These are phyloP conservation scores for Yamadazyma sp. DNA, from an alignment of 805 yeast genomes.

Conservation along the genomic window DNA sequence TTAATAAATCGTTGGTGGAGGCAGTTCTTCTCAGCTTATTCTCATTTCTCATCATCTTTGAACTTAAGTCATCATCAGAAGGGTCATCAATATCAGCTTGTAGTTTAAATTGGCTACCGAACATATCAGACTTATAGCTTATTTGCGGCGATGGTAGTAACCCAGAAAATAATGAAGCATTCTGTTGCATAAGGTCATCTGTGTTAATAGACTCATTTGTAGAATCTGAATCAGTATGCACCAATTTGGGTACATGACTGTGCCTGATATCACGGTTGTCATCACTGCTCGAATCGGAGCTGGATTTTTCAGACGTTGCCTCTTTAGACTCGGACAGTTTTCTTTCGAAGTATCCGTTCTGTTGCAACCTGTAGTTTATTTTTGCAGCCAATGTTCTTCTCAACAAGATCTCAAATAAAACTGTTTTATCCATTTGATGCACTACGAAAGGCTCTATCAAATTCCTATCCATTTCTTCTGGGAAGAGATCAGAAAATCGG, in stretches of 20 bases:
- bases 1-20: conserved; percentile 16
- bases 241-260: conserved; percentile 18
- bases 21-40: conserved; percentile 18
- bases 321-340: conserved; percentile 4
- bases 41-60: conserved; percentile 8
- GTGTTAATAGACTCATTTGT: conserved; percentile 26
- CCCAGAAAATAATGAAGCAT: conserved; percentile 32
- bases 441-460: conserved; percentile 26
- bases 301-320: not conserved
- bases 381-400: conserved; percentile 44
- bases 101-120: conserved; percentile 21
- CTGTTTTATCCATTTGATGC: conserved; percentile 27
- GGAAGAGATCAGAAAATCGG: conserved; percentile 27
- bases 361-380: conserved; percentile 33
- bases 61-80: conserved; percentile 9
- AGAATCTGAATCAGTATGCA: conserved; percentile 22
- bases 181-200: conserved; percentile 30
- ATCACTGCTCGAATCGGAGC: conserved; percentile 10
- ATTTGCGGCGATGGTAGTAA: conserved; percentile 42
- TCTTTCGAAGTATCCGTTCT: conserved; percentile 14
- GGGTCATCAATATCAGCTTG: conserved; percentile 9
- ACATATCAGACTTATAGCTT: conserved; percentile 29
- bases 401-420: conserved; percentile 38
- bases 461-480: conserved; percentile 25
- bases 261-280: conserved; percentile 11